Conservation (phyloP, 768 basidiomycete species). For the Suillus variegatus region DNA sequence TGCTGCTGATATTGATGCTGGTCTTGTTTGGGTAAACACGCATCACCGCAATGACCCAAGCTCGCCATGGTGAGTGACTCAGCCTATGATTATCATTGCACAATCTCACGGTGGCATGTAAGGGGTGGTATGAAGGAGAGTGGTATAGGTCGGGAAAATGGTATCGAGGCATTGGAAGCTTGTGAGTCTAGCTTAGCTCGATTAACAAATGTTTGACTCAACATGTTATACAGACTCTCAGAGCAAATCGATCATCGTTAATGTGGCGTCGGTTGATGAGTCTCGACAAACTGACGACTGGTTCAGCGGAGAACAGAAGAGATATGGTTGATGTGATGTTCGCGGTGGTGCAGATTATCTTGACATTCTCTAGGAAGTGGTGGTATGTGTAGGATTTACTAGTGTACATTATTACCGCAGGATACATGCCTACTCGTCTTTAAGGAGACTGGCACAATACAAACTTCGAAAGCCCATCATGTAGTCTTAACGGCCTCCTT, state of each 20-base stretch:
- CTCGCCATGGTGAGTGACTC: constrained; percentile 67
- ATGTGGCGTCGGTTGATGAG: constrained; percentile 64
- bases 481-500: constrained; percentile 62
- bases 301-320: constrained; percentile 56
- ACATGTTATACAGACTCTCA: constrained; percentile 62
- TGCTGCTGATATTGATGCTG: constrained; percentile 67
- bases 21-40: constrained; percentile 86
- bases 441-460: constrained; percentile 3
- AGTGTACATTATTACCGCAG: constrained; percentile 18
- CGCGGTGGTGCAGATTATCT: neutral
- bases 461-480: constrained; percentile 22
- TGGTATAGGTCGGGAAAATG: constrained; percentile 86
- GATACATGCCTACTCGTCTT: constrained; percentile 4
- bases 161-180: constrained; percentile 75
- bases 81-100: neutral
- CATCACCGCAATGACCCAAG: constrained; percentile 90
- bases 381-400: constrained; percentile 9
- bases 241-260: constrained; percentile 80
- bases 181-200: constrained; percentile 45
- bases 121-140: constrained; percentile 93
- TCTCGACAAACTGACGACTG: constrained; percentile 69
- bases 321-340: constrained; percentile 57
- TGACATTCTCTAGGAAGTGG: constrained; percentile 4
- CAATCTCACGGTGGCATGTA: constrained; percentile 3
- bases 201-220: neutral